A percentile compares a stretch with the other conserved stretches of the same genome.
Conservation (phyloP, 2,329 filamentous ascomycete genomes). For the Metarhizium guizhouense region DNA sequence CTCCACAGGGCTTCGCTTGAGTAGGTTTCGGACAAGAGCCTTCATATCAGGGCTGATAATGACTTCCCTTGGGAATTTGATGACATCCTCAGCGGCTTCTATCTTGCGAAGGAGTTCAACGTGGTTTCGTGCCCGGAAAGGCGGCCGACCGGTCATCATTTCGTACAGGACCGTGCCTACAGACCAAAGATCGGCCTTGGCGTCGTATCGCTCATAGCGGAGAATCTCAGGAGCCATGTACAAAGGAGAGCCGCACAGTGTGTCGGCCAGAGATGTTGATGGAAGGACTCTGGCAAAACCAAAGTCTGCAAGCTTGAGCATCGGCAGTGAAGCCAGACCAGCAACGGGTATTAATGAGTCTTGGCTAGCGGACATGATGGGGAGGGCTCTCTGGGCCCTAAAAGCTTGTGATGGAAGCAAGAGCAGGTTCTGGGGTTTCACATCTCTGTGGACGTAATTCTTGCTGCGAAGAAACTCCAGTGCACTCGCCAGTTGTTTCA, state of each 20-base stretch:
- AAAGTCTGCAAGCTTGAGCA: conserved; percentile 97
- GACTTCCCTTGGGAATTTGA: conserved; percentile 70
- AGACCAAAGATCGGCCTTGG: conserved; percentile 95
- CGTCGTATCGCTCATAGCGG: conserved; percentile 93
- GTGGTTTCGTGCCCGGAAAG: conserved; percentile 88
- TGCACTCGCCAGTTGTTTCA: conserved; percentile 89
- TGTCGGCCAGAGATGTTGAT: conserved; percentile 86
- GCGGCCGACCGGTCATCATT: conserved; percentile 85
- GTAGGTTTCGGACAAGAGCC: conserved; percentile 64
- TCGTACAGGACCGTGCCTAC: conserved; percentile 93
- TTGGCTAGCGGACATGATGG: conserved; percentile 67
- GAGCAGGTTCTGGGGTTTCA: conserved; percentile 94
- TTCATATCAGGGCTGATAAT: conserved; percentile 70
- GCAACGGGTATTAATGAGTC: conserved; percentile 73
- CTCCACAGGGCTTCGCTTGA: conserved; percentile 81
- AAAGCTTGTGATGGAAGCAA: conserved; percentile 75
- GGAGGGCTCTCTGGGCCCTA: conserved; percentile 40
- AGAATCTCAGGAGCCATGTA: conserved; percentile 99
- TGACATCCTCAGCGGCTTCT: conserved; percentile 76
- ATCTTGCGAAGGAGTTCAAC: conserved; percentile 90
- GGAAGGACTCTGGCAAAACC: conserved; percentile 94
- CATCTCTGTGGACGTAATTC: conserved; percentile 90
- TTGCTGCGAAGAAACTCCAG: conserved; percentile 77
- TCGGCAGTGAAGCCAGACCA: conserved; percentile 76
- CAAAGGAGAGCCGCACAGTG: conserved; percentile 87